Percentiles rank a stretch among this genome's conserved stretches.
These are phyloP conservation scores for Nakazawaea siamensis DNA, from an alignment of 805 yeast genomes.

Conservation along the genomic window DNA sequence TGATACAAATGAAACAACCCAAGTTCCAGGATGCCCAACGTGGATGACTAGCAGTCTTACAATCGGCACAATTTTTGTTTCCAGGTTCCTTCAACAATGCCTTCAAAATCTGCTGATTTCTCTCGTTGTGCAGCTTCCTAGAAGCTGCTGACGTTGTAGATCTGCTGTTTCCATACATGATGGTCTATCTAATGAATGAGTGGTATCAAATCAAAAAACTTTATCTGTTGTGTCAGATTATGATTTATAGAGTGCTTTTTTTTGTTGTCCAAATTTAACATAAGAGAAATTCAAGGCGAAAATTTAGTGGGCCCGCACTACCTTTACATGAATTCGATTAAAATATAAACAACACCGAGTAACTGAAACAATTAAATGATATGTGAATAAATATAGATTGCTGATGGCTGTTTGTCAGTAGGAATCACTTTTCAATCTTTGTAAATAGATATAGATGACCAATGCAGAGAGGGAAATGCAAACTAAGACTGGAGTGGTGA, in stretches of 20 bases:
- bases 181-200: no score
- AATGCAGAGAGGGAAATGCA: constrained; percentile 19
- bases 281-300: no score
- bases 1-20: constrained; percentile 87
- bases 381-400: no score
- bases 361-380: no score
- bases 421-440: constrained; percentile 10
- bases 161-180: constrained; percentile 1
- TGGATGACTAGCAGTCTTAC: constrained; percentile 84
- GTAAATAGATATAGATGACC: constrained; percentile 19
- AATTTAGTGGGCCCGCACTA: no score
- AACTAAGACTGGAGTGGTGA: constrained; percentile 12
- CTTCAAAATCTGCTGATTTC: constrained; percentile 64
- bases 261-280: no score
- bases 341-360: no score
- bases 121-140: constrained; percentile 24
- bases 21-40: constrained; percentile 97
- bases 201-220: no score
- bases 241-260: neutral
- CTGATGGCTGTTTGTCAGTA: no score
- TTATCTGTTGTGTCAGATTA: no score
- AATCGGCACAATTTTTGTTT: constrained; percentile 83
- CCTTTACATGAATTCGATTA: no score
- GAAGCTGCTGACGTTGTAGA: neutral
- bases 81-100: constrained; percentile 68